Conservation (phyloP, 78 protist species). For the Andalucia godoyi region DNA sequence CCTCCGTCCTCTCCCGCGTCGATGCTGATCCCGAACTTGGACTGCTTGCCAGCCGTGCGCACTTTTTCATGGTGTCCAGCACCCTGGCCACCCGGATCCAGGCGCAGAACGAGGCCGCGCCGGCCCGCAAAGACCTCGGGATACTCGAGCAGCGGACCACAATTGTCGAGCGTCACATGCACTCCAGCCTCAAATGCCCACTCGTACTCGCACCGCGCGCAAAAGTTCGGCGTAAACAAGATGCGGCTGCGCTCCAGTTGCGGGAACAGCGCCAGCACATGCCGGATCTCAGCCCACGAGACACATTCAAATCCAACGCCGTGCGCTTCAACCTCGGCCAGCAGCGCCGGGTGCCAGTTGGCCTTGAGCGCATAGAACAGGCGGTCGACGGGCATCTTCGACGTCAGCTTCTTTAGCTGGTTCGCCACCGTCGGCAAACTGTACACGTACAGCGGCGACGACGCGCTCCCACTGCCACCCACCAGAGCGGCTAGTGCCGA, state of each 20-base stretch:
- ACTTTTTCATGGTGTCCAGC: slow-evolving; percentile 1
- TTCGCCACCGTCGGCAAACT: too few relatives aligned
- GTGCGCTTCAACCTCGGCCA: not conserved
- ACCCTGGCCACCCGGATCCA: not conserved
- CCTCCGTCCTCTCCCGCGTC: too few relatives aligned
- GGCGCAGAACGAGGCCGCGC: not conserved
- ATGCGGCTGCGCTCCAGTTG: not conserved
- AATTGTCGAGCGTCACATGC: not conserved
- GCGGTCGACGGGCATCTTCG: too few relatives aligned
- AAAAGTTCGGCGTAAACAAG: slow-evolving; percentile 1
- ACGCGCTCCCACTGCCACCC: too few relatives aligned
- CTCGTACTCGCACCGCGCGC: not conserved
- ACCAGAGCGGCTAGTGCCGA: too few relatives aligned
- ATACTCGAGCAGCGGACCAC: not conserved
- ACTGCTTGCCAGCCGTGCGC: not conserved
- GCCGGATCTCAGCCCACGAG: not conserved
- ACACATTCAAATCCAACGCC: slow-evolving; percentile 10
- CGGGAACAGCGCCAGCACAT: not conserved
- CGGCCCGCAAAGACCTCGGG: not conserved
- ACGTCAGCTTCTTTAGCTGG: too few relatives aligned
- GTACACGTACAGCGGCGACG: too few relatives aligned
- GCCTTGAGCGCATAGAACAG: slow-evolving; percentile 1
- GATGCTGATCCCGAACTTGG: not conserved
- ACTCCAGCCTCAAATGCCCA: not conserved
- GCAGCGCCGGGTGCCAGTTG: not conserved